Conservation (phyloP, 164 flowering plant genomes). For the Santalum album region DNA sequence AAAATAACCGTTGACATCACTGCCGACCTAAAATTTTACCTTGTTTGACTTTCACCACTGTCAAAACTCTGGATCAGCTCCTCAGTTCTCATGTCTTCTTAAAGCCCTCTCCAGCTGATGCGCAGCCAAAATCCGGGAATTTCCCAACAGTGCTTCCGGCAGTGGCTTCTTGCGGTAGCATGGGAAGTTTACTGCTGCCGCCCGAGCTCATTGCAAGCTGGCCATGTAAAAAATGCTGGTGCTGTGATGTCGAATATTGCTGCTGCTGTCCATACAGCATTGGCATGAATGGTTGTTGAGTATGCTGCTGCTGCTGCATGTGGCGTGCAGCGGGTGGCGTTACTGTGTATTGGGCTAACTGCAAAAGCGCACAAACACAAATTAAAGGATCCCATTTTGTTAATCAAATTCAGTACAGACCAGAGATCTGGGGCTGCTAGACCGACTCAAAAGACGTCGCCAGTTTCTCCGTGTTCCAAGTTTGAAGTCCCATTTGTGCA, state of each 20-base stretch:
- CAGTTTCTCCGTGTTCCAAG: too few species aligned
- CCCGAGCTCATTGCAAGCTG: slow-evolving; percentile 7
- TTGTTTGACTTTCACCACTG: too few species aligned
- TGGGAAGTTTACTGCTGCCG: neutral
- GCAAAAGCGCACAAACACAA: neutral
- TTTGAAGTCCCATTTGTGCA: too few species aligned
- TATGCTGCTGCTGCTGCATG: slow-evolving; percentile 5
- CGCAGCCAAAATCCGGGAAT: neutral
- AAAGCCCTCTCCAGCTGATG: slow-evolving; percentile 1
- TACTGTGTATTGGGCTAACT: neutral
- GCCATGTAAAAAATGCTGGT: slow-evolving; percentile 3
- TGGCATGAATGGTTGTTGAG: slow-evolving; percentile 2
- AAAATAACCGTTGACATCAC: too few species aligned
- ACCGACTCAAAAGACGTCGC: too few species aligned
- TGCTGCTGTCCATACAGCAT: slow-evolving; percentile 9
- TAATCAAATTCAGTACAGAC: too few species aligned
- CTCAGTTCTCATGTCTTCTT: too few species aligned
- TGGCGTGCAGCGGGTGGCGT: slow-evolving; percentile 2
- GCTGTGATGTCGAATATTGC: neutral
- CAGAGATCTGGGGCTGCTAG: too few species aligned
- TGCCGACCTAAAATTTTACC: too few species aligned
- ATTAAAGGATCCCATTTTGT: neutral
- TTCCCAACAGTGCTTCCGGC: neutral
- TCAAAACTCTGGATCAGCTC: too few species aligned
- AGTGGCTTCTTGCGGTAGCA: neutral